These are phyloP conservation scores for Clonostachys rhizophaga DNA, from an alignment of 2,329 filamentous ascomycete genomes.

Conservation along the genomic window DNA sequence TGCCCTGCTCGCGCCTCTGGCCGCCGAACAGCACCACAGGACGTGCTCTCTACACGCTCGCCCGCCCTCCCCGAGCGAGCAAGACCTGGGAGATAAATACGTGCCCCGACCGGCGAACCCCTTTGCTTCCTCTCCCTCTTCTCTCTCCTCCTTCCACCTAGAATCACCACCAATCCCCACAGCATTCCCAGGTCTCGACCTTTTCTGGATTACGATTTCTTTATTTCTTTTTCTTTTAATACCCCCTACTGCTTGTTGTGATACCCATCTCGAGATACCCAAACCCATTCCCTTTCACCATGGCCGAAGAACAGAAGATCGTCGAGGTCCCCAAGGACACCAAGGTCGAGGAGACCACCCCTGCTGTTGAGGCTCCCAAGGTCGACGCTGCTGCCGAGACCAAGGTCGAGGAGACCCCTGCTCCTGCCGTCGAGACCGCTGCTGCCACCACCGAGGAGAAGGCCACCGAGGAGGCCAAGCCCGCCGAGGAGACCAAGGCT, in stretches of 20 bases:
- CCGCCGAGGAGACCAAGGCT: constrained; percentile 35
- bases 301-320: constrained; percentile 73
- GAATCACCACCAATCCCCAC: constrained; percentile 13
- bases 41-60: no score
- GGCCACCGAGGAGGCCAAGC: constrained; percentile 35
- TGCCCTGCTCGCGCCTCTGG: no score
- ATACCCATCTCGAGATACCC: constrained; percentile 6
- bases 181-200: constrained; percentile 13
- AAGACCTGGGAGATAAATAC: constrained; percentile 2
- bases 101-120: constrained; percentile 1
- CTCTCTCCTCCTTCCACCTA: not conserved
- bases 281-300: constrained; percentile 41
- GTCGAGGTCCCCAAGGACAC: constrained; percentile 52
- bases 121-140: constrained; percentile 1
- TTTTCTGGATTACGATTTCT: constrained; percentile 15
- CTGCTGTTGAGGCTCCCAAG: constrained; percentile 23
- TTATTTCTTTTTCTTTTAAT: constrained; percentile 17
- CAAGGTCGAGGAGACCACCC: constrained; percentile 30
- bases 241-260: constrained; percentile 12
- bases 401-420: constrained; percentile 14
- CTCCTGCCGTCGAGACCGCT: constrained; percentile 20
- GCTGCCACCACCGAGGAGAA: constrained; percentile 32
- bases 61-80: no score
- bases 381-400: constrained; percentile 18
- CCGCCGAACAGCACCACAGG: no score